Evolutionary conservation across 2,329 filamentous ascomycete genomes (phyloP), one percentile per base, ranked within the genome.

Genomic region (Dothideomycetes sp.): DNA sequence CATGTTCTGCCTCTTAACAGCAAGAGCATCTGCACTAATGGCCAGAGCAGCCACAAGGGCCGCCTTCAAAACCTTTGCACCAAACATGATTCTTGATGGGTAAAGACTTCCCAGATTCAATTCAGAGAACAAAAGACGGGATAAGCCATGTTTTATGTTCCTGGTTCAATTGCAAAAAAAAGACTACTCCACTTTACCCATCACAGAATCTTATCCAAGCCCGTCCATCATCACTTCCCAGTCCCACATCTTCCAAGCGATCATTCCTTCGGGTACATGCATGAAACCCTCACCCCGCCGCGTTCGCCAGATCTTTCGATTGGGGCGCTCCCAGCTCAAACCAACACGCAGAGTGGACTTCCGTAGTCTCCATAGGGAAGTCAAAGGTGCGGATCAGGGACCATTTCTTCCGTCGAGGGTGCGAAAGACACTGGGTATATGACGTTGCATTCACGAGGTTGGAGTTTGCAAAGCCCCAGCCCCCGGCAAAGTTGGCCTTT

Each of bases 1-100:
- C 9, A 68, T 59, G 40, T 65, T 65, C 4, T 27, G 30, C 43
- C 70, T 68, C 27, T 62, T 68, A 43, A 75, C 59, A 10, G 68
- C 60, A 43, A 69, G 57, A 39, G 67, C 70, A 43, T 49, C 43
- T 10, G 47, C 47, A 2, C 32, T 33, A 22, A 42, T 35, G 14
- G 42, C 32, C 31, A 42, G 14, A 12, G 34, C 12, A 41, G 44
- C 42, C 36, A 57, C 48, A 35, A 51, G 30, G 36, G 50, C 49
- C 31, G 51, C 47, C 39, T 49, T 45, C 29, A 42, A 42, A 14
- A 55, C 36, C 27, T 45, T 50, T 8, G 34, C 40, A 37, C 52
- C 52, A 41, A 53, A 38, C 51, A 56, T 56, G 22, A 7, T 12
- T 27, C 22, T 7, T 7, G 12, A 27, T 7, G 22, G 7, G 22